Conservation (phyloP, 2,329 filamentous ascomycete species). For the Colletotrichum sp. region DNA sequence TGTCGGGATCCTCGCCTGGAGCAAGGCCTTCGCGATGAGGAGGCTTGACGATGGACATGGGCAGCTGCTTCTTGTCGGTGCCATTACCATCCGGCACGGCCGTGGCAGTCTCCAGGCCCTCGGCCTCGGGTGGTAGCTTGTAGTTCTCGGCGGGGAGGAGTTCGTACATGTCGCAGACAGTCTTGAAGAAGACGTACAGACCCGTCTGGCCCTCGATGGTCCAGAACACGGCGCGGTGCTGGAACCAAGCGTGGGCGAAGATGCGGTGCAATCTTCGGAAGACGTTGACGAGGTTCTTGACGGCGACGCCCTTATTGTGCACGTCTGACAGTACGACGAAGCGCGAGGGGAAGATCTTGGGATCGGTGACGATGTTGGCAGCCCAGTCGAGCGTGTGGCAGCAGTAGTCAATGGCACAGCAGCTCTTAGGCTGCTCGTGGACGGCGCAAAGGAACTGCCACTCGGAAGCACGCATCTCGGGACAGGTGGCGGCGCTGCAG, state of each 20-base stretch:
- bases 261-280: slow-evolving; percentile 94
- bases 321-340: slow-evolving; percentile 62
- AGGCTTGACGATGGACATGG: slow-evolving; percentile 39
- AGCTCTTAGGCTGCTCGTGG: slow-evolving; percentile 94
- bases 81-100: slow-evolving; percentile 43
- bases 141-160: slow-evolving; percentile 94
- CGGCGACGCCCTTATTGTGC: slow-evolving; percentile 66
- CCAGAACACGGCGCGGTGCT: slow-evolving; percentile 95
- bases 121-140: slow-evolving; percentile 90
- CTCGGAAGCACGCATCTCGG: slow-evolving; percentile 97
- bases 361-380: slow-evolving; percentile 89
- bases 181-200: slow-evolving; percentile 96
- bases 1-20: slow-evolving; percentile 43
- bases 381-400: slow-evolving; percentile 99
- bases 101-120: slow-evolving; percentile 69
- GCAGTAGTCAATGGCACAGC: slow-evolving; percentile 98
- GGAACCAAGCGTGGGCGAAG: slow-evolving; percentile 98
- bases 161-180: slow-evolving; percentile 89
- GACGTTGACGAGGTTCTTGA: slow-evolving; percentile 90
- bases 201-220: slow-evolving; percentile 89
- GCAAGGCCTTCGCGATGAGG: slow-evolving; percentile 31
- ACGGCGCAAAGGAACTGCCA: slow-evolving; percentile 99
- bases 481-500: slow-evolving; percentile 87
- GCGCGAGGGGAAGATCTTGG: slow-evolving; percentile 92
- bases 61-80: slow-evolving; percentile 29